Evolutionary conservation across 768 basidiomycete species (phyloP), one percentile per base, ranked within the genome.

Genomic region (Termitomyces sp.): DNA sequence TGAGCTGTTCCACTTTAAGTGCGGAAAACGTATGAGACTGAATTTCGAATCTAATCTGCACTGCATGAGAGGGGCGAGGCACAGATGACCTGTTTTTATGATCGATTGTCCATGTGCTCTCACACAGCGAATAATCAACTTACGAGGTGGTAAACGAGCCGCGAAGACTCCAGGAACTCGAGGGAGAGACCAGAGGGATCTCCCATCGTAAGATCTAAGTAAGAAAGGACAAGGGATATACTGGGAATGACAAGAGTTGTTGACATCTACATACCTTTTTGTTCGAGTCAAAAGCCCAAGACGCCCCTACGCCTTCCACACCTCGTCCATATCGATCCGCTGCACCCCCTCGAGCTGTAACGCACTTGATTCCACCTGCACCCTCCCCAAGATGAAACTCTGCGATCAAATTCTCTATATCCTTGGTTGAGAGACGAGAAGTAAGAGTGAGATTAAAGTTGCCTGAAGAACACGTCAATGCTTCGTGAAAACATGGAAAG

Each of bases 1-100:
- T 92, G 45, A 96, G 79, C 63, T 94, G 89, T 58, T 94, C 91
- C 4, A 96, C 86, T 65, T 89, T 91, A 47, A 96, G 74, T 20
- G 88, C 79, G 6, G 92, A 92, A 68, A 87, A 91, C 36, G 85
- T 86, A 66, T 89, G 75, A 14, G 83, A 80, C 24, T 85, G 81
- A 30, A 94, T 79, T 44, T 85, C 81, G 68, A 92, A 96, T 20
- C 74, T 75, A 48, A 92, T 77, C 63, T 84, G 82, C 53, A 95
- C 76, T 3, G 91, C 86, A 54, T 84, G 90, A 6, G 90, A 83
- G 10, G 91, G 90, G 47, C 89, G 81, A 51, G 80, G 68, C 75
- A 80, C 62, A 56, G 63, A 60, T 47, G 65, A 68, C 45, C 72
- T 76, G 59, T 59, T 58, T 26, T 48, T 50, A 57, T 55, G 13